A percentile compares a stretch with the other conserved stretches of the same genome.
These are phyloP conservation scores for Cladosporium oxysporum DNA, from an alignment of 2,329 filamentous ascomycete species.

Conservation along the genomic window DNA sequence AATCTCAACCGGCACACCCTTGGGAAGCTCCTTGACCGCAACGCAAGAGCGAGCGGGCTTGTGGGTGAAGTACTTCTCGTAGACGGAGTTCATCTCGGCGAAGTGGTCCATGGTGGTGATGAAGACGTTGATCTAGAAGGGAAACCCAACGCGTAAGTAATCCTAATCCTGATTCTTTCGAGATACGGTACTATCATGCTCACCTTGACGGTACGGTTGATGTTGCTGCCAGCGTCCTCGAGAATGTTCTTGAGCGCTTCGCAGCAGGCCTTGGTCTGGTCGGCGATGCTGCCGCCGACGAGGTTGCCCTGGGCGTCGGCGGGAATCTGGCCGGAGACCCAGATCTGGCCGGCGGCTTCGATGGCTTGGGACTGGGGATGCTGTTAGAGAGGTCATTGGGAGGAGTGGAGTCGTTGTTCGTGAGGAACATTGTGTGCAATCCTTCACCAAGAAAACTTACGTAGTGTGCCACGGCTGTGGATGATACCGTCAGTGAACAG, in stretches of 20 bases:
- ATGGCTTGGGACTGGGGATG: constrained; percentile 57
- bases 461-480: constrained; percentile 45
- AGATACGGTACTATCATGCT: constrained; percentile 7
- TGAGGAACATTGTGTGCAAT: not conserved
- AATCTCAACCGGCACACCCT: constrained; percentile 85
- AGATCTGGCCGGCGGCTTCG: constrained; percentile 67
- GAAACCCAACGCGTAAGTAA: constrained; percentile 16
- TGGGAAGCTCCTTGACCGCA: constrained; percentile 84
- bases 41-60: constrained; percentile 90
- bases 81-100: constrained; percentile 80
- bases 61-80: constrained; percentile 77
- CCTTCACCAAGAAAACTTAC: constrained; percentile 36
- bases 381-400: not conserved
- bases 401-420: not conserved
- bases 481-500: constrained; percentile 17
- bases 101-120: constrained; percentile 90
- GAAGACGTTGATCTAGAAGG: constrained; percentile 64
- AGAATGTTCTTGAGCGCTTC: constrained; percentile 84
- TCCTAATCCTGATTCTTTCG: not conserved
- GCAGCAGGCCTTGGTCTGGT: constrained; percentile 71
- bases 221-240: constrained; percentile 73
- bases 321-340: constrained; percentile 74
- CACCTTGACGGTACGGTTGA: constrained; percentile 84
- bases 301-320: constrained; percentile 63
- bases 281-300: constrained; percentile 64